phyloP scores from a whole-genome alignment of 2,329 filamentous ascomycete genomes.

The Grosmannia huntii region DNA sequence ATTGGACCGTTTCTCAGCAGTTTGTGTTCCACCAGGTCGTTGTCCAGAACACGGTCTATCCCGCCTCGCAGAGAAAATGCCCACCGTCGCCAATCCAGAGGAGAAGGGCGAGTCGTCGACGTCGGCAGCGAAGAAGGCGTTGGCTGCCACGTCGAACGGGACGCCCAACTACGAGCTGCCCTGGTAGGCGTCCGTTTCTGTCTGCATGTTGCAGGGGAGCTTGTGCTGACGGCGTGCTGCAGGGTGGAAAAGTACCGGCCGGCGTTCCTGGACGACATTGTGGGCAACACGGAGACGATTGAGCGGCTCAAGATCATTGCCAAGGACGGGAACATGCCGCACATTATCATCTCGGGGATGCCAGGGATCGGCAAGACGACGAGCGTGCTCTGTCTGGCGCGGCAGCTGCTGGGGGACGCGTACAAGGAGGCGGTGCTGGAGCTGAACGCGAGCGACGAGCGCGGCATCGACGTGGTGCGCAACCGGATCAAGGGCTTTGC shows the following conservation, averaged over 20 bases:
- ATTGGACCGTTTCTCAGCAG: not conserved
- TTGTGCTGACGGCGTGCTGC: not conserved
- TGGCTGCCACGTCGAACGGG: constrained; percentile 37
- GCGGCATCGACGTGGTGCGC: constrained; percentile 93
- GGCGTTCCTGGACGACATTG: constrained; percentile 88
- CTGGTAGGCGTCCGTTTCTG: constrained; percentile 40
- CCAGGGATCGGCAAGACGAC: constrained; percentile 98
- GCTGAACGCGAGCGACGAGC: constrained; percentile 90
- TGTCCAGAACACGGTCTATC: not conserved
- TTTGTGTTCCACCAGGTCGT: not conserved
- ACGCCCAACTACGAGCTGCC: constrained; percentile 59
- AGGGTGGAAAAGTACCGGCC: constrained; percentile 99
- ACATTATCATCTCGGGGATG: constrained; percentile 99
- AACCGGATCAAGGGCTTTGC: constrained; percentile 98
- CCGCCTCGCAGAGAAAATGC: constrained; percentile 23
- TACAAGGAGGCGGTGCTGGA: constrained; percentile 98
- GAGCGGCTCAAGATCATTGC: constrained; percentile 97
- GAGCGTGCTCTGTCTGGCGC: constrained; percentile 81
- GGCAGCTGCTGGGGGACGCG: constrained; percentile 78
- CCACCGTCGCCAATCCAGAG: constrained; percentile 32
- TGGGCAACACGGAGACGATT: constrained; percentile 95
- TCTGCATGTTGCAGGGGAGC: not conserved
- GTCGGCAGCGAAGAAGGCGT: constrained; percentile 41
- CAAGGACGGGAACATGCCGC: constrained; percentile 97
- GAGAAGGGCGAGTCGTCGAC: constrained; percentile 49